Evolutionary conservation across 768 basidiomycete species (phyloP), one percentile per base, ranked within the genome.

Genomic region (Hysterangium stoloniferum): DNA sequence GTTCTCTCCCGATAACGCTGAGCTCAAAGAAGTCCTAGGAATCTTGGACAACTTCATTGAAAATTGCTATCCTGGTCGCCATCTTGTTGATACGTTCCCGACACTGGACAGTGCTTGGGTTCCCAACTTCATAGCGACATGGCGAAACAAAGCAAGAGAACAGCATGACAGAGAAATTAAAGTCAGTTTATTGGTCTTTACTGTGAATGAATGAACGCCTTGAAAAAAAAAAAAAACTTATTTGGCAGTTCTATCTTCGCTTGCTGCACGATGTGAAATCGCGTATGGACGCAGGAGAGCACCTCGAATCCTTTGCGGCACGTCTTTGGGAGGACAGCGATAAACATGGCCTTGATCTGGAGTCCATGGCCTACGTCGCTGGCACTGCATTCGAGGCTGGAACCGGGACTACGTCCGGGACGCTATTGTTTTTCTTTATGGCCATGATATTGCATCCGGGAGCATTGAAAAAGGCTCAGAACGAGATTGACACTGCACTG

Each of bases 391-490:
- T 60, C 43, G 59, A 60, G 41, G 60, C 60, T 2, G 60, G 60
- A 9, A 58, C 59, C 11, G 60, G 56, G 34, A 61, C 54, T 4
- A 61, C 59, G 1, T 48, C 59, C 8, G 56, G 41, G 11, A 45
- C 54, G 17, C 37, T 59, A 12, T 54, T 49, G 15, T 58, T 50
- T 47, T 68, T 66, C 25, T 45, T 63, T 53, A 52, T 63, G 59
- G 54, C 54, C 2, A 52, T 54, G 52, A 25, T 55, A 3, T 37
- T 55, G 5, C 60, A 59, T 42, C 63, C 61, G 6, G 57, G 61
- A 12, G 56, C 55, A 4, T 56, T 58, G 20, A 48, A 55, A 45
- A 62, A 58, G 29, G 64, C 60, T 0, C 64, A 64, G 42, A 55
- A 52, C 2, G 63, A 66, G 22, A 57, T 68, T 20, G 62, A 66